phyloP scores from a whole-genome alignment of 192 early-diverging fungal species.

The Dissophora ornata region DNA sequence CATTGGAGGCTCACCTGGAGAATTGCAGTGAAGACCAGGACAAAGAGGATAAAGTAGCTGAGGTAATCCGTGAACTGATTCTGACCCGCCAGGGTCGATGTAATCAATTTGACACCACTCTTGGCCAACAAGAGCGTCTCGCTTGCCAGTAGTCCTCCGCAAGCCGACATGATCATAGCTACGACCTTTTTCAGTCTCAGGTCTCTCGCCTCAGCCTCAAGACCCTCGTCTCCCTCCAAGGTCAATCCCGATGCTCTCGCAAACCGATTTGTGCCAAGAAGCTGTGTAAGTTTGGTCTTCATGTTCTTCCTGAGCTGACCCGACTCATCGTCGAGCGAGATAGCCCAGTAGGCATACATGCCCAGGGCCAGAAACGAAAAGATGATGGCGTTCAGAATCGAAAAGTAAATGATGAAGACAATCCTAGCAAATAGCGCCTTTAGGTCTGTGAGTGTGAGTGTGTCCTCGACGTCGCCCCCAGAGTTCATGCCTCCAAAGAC shows the following conservation, averaged over 20 bases:
- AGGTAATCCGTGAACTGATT: constrained; percentile 67
- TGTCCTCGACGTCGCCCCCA: constrained; percentile 61
- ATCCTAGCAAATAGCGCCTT: constrained; percentile 59
- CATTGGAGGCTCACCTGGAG: constrained; percentile 55
- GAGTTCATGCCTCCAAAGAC: constrained; percentile 67
- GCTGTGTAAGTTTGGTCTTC: constrained; percentile 18
- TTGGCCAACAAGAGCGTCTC: constrained; percentile 70
- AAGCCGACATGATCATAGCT: constrained; percentile 65
- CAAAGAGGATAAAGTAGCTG: constrained; percentile 64
- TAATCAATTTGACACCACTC: constrained; percentile 54
- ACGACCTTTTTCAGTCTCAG: constrained; percentile 59
- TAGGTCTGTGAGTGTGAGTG: constrained; percentile 58
- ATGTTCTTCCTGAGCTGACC: constrained; percentile 46
- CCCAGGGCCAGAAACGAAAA: constrained; percentile 52
- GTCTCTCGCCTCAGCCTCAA: constrained; percentile 31
- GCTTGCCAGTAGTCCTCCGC: constrained; percentile 69
- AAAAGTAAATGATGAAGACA: constrained; percentile 67
- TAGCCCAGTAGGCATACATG: constrained; percentile 59
- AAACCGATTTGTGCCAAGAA: constrained; percentile 43
- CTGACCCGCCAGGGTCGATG: constrained; percentile 34
- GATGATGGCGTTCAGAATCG: constrained; percentile 58
- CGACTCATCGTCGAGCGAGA: constrained; percentile 40
- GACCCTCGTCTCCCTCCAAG: constrained; percentile 30
- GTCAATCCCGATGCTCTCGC: constrained; percentile 43
- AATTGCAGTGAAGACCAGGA: constrained; percentile 62